phyloP scores from a whole-genome alignment of 768 basidiomycete species.

The Leucocoprinus birnbaumii region DNA sequence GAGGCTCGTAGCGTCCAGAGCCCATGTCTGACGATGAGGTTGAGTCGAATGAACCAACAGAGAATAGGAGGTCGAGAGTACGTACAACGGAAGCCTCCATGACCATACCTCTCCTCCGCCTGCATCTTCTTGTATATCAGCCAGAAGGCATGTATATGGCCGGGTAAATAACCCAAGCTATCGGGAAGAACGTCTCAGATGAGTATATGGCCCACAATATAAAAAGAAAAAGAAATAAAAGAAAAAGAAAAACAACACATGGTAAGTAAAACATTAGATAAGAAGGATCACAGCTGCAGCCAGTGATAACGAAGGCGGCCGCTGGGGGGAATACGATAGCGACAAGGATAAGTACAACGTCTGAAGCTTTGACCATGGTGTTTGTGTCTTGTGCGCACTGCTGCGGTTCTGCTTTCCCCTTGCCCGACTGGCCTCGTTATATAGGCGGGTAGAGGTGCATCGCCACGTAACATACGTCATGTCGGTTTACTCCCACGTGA shows the following conservation, averaged over 20 bases:
- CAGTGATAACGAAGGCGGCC: conserved; percentile 71
- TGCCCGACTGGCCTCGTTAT: background rate
- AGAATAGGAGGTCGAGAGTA: conserved; percentile 13
- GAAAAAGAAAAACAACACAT: conserved; percentile 42
- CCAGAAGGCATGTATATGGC: conserved; percentile 80
- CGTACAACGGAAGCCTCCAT: conserved; percentile 75
- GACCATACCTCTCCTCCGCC: conserved; percentile 80
- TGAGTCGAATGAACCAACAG: background rate
- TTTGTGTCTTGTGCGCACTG: conserved; percentile 5
- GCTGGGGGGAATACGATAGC: conserved; percentile 83
- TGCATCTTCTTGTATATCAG: conserved; percentile 89
- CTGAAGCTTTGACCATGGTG: conserved; percentile 62
- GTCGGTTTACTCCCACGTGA: background rate
- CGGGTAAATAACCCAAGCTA: conserved; percentile 79
- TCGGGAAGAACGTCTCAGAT: background rate
- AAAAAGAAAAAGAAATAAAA: background rate
- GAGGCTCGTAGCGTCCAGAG: conserved; percentile 38
- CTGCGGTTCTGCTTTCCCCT: background rate
- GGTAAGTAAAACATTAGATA: conserved; percentile 79
- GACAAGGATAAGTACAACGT: conserved; percentile 78
- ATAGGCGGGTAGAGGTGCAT: too few relatives aligned
- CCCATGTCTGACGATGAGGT: conserved; percentile 30
- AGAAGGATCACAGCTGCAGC: conserved; percentile 85
- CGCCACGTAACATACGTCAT: background rate
- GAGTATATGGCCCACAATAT: background rate